Conservation (phyloP, 768 basidiomycete genomes). For the Lactifluus subvellereus region DNA sequence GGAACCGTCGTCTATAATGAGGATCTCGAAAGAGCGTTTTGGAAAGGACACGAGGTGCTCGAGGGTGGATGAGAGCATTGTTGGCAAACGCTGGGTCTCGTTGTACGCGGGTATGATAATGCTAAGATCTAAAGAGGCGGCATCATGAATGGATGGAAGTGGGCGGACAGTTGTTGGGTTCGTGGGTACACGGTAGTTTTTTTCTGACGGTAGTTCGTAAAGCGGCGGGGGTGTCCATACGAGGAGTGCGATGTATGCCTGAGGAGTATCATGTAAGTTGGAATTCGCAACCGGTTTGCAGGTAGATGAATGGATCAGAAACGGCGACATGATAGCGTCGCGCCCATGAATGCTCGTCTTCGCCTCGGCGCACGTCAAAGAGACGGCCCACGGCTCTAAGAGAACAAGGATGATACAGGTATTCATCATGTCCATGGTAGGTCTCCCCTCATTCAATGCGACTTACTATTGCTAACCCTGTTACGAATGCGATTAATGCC, state of each 20-base stretch:
- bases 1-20: slow-evolving; percentile 90
- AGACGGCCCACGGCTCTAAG: slow-evolving; percentile 69
- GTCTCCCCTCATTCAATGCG: background rate
- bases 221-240: slow-evolving; percentile 71
- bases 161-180: slow-evolving; percentile 50
- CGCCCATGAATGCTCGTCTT: slow-evolving; percentile 59
- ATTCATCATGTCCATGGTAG: slow-evolving; percentile 44
- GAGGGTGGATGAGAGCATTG: slow-evolving; percentile 77
- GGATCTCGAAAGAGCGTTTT: slow-evolving; percentile 63
- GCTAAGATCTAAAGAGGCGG: slow-evolving; percentile 61
- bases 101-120: slow-evolving; percentile 92
- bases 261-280: slow-evolving; percentile 17
- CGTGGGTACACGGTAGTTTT: slow-evolving; percentile 54
- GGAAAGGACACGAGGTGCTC: slow-evolving; percentile 47
- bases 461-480: slow-evolving; percentile 14
- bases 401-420: slow-evolving; percentile 89
- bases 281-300: background rate
- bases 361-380: slow-evolving; percentile 48
- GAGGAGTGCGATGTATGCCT: slow-evolving; percentile 68
- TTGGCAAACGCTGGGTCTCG: slow-evolving; percentile 73
- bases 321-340: slow-evolving; percentile 37
- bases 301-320: slow-evolving; percentile 29
- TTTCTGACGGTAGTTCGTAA: slow-evolving; percentile 59
- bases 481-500: slow-evolving; percentile 2
- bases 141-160: slow-evolving; percentile 50